Percentiles rank a stretch among this genome's conserved stretches.
Evolutionary conservation across 1,284 basidiomycete genomes (phyloP).

Genomic region (Phellopilus nigrolimitatus): DNA sequence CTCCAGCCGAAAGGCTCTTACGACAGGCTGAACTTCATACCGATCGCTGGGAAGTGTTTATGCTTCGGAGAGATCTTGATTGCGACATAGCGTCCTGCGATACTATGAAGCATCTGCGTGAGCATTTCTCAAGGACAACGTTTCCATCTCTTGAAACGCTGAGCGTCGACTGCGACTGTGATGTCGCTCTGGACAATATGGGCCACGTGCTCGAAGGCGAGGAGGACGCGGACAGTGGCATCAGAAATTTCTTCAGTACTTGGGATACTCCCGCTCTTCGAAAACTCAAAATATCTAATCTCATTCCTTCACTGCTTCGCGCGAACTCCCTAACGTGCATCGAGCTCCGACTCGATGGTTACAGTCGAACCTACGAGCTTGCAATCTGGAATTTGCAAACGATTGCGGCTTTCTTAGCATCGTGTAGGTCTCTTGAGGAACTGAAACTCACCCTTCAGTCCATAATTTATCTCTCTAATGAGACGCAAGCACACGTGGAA

Average conservation of each 20-base stretch:
- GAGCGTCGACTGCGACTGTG: background rate
- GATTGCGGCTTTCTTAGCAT: background rate
- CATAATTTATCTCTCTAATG: background rate
- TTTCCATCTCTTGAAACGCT: background rate
- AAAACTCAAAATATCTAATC: background rate
- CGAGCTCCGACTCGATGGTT: background rate
- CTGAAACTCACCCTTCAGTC: background rate
- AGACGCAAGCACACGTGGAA: background rate
- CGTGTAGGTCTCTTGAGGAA: background rate
- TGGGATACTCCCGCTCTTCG: conserved; percentile 3
- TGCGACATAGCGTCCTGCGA: background rate
- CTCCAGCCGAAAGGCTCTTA: background rate
- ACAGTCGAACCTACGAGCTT: too few relatives aligned
- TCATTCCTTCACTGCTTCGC: background rate
- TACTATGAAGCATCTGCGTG: background rate
- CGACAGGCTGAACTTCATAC: background rate
- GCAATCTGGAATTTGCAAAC: background rate
- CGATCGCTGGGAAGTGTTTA: background rate
- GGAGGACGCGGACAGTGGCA: background rate
- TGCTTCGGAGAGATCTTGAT: background rate
- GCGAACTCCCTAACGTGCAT: background rate
- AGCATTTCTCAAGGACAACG: background rate
- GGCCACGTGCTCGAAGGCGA: background rate
- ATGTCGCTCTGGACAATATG: background rate
- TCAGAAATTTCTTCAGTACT: background rate